Conservation (phyloP, 306 rosid genomes). For the Quercus bicolor region DNA sequence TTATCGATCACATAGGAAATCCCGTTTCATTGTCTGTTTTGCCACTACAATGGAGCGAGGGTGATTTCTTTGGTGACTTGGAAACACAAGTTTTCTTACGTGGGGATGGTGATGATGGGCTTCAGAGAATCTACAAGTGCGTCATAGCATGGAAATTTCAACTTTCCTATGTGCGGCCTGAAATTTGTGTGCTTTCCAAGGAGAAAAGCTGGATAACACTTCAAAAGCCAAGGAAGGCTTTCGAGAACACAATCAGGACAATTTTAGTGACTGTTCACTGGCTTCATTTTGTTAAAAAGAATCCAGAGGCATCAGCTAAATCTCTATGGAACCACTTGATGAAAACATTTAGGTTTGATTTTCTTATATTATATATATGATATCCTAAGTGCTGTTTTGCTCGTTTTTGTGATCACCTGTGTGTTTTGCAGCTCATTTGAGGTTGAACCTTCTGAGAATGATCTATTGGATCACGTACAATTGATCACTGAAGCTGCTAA, state of each 20-base stretch:
- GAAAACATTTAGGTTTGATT: constrained; percentile 35
- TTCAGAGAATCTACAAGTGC: constrained; percentile 33
- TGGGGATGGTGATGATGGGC: constrained; percentile 39
- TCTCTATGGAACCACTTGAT: constrained; percentile 35
- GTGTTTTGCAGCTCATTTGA: constrained; percentile 46
- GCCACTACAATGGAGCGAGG: constrained; percentile 44
- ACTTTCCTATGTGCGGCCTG: constrained; percentile 38
- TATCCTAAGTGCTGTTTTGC: constrained; percentile 4
- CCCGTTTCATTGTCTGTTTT: constrained; percentile 38
- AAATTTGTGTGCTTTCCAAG: constrained; percentile 47
- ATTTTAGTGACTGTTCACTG: constrained; percentile 46
- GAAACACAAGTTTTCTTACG: constrained; percentile 30
- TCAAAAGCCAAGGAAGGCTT: constrained; percentile 48
- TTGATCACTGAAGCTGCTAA: constrained; percentile 44
- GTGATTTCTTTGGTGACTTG: constrained; percentile 19
- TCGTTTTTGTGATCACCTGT: constrained; percentile 6
- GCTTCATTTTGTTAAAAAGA: constrained; percentile 60
- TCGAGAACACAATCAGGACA: constrained; percentile 35
- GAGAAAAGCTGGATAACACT: constrained; percentile 52
- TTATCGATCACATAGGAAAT: constrained; percentile 32
- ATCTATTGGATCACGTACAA: constrained; percentile 31
- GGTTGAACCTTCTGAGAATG: constrained; percentile 34
- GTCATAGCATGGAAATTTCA: constrained; percentile 61
- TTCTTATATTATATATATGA: constrained; percentile 4
- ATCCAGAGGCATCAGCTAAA: constrained; percentile 31